Evolutionary conservation across 2,329 filamentous ascomycete genomes (phyloP), one percentile per base, ranked within the genome.

Genomic region (Lecanicillium sp.): DNA sequence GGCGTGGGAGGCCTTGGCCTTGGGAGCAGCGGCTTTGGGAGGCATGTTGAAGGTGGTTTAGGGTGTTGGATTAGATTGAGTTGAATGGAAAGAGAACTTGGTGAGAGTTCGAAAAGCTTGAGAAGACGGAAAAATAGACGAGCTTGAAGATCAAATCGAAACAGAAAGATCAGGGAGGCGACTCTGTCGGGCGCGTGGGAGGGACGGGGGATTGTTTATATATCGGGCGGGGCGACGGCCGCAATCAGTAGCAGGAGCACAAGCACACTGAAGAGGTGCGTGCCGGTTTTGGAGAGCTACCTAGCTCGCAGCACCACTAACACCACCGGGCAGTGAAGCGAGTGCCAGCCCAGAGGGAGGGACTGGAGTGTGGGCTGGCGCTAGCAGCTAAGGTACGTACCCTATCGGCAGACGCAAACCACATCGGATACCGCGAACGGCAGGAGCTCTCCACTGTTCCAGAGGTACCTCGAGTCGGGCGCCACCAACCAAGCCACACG

Each of bases 181-280:
- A 59, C 60, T 56, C 57, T 58, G 64, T 63, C 64, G 70, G 67
- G 68, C 67, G 70, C 69, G 70, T 55, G 63, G 67, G 61, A 64
- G 65, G 65, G 58, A 57, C 42, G 57, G 66, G 38, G 65, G 60
- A 58, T 61, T 71, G 68, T 74, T 78, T 77, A 76, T 78, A 78
- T 77, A 68, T 65, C 63, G 64, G 68, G 70, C 70, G 65, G 66
- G 64, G 63, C 62, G 59, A 65, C 63, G 60, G 64, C 58, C 67
- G 64, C 70, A 74, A 75, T 74, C 70, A 74, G 68, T 73, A 70
- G 35, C 18, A 29, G 28, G 12, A 25, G 22, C 22, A 25, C 22
- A 25, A 25, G 22, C 22, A 11, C 22, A 6, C 11, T 25, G 22
- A 11, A 11, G 22, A 11, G n/a, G n/a, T n/a, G n/a, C n/a, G n/a